phyloP scores from a whole-genome alignment of 2,329 filamentous ascomycete genomes.

The Fusarium sp. region DNA sequence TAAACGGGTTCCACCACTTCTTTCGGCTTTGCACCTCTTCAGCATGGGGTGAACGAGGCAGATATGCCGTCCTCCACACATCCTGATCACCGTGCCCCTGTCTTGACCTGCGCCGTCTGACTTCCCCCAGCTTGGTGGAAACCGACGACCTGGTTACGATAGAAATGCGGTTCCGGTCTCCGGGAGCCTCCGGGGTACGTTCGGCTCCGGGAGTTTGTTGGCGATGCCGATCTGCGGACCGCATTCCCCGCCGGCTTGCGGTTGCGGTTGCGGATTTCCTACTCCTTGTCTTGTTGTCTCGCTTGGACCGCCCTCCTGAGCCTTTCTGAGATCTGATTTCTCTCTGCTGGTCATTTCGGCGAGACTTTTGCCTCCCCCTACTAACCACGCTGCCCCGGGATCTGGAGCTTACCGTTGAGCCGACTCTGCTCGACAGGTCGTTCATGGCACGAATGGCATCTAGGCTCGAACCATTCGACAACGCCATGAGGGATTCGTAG shows the following conservation, averaged over 20 bases:
- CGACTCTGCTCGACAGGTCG: conserved; percentile 55
- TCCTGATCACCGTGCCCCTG: conserved; percentile 11
- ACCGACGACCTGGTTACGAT: conserved; percentile 55
- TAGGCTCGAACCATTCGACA: conserved; percentile 61
- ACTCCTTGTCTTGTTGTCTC: conserved; percentile 24
- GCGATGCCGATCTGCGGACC: conserved; percentile 21
- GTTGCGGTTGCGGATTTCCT: conserved; percentile 20
- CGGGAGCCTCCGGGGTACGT: conserved; percentile 5
- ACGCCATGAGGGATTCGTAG: conserved; percentile 59
- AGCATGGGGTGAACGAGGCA: conserved; percentile 25
- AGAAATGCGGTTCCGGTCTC: conserved; percentile 39
- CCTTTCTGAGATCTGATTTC: conserved; percentile 16
- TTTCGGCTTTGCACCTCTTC: conserved; percentile 30
- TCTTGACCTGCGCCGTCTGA: conserved; percentile 43
- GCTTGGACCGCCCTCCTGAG: conserved; percentile 12
- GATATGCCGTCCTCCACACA: conserved; percentile 31
- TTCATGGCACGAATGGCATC: conserved; percentile 63
- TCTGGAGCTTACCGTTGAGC: conserved; percentile 28
- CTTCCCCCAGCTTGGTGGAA: conserved; percentile 61
- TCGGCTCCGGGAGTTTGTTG: conserved; percentile 11
- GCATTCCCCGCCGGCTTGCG: conserved; percentile 2
- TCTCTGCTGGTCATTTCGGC: conserved; percentile 17
- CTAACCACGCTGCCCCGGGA: conserved; percentile 31
- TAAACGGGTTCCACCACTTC: conserved; percentile 41
- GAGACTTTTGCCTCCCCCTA: conserved; percentile 32